Conservation (phyloP, 2,329 filamentous ascomycete genomes). For the Pyrenophora tritici-repentis region DNA sequence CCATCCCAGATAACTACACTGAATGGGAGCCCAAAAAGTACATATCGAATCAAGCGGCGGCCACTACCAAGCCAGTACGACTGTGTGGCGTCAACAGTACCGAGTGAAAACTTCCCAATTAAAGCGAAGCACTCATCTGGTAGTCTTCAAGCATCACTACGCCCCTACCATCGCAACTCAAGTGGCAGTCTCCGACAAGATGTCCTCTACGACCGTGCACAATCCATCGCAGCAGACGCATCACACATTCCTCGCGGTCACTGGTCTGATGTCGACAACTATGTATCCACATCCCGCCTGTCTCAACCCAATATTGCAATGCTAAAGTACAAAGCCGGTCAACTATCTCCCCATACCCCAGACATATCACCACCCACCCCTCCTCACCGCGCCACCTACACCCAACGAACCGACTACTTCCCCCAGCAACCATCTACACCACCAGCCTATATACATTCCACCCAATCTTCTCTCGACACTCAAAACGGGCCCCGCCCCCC, state of each 20-base stretch:
- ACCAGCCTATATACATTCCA: background rate
- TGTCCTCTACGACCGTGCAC: background rate
- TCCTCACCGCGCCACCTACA: background rate
- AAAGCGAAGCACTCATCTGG: background rate
- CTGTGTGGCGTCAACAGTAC: too few species aligned
- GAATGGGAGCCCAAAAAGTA: too few species aligned
- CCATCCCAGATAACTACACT: background rate
- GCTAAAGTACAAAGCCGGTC: slow-evolving; percentile 14
- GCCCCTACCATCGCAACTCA: background rate
- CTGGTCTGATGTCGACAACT: slow-evolving; percentile 1
- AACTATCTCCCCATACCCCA: slow-evolving; percentile 2
- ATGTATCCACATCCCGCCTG: background rate
- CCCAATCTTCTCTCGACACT: background rate
- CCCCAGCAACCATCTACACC: background rate
- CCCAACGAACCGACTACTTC: background rate
- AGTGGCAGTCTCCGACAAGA: background rate
- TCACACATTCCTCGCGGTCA: slow-evolving; percentile 4
- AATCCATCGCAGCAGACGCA: slow-evolving; percentile 1
- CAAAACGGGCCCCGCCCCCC: slow-evolving; percentile 18
- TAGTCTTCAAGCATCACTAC: background rate
- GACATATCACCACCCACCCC: background rate
- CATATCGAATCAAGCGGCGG: too few species aligned
- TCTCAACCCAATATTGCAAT: slow-evolving; percentile 18
- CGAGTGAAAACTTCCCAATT: too few species aligned
- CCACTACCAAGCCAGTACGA: too few species aligned